Evolutionary conservation across 2,329 filamentous ascomycete genomes (phyloP).

Genomic region (Alternaria panax): DNA sequence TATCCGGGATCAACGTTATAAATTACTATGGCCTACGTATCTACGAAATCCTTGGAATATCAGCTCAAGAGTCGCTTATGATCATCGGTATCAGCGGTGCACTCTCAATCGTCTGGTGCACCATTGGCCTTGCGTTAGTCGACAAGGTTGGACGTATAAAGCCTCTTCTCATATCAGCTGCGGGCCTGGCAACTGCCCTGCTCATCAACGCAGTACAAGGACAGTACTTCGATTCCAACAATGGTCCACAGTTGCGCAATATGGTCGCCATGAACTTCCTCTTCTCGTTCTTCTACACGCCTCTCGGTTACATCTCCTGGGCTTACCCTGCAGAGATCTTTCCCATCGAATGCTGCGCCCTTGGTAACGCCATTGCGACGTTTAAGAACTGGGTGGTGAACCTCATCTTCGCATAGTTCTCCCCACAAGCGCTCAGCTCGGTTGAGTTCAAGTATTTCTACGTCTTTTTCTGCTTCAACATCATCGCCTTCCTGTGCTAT

Average conservation of each 20-base stretch:
- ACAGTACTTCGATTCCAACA: slow-evolving; percentile 42
- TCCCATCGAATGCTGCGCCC: slow-evolving; percentile 53
- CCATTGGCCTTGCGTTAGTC: slow-evolving; percentile 53
- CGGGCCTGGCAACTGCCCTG: slow-evolving; percentile 50
- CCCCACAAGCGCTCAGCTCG: slow-evolving; percentile 50
- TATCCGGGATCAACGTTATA: slow-evolving; percentile 58
- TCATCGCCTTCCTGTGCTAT: slow-evolving; percentile 43
- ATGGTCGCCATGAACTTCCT: slow-evolving; percentile 59
- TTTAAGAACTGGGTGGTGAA: slow-evolving; percentile 57
- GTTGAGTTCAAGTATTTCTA: slow-evolving; percentile 59
- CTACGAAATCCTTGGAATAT: slow-evolving; percentile 56
- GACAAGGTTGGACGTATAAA: slow-evolving; percentile 59
- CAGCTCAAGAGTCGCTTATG: slow-evolving; percentile 56
- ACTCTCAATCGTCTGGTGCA: slow-evolving; percentile 59
- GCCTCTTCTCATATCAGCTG: slow-evolving; percentile 55
- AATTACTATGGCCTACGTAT: slow-evolving; percentile 49
- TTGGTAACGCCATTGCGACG: slow-evolving; percentile 55
- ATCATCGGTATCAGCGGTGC: slow-evolving; percentile 62
- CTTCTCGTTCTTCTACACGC: slow-evolving; percentile 56
- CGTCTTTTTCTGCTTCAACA: slow-evolving; percentile 54
- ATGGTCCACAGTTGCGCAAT: slow-evolving; percentile 49
- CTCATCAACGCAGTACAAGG: slow-evolving; percentile 52
- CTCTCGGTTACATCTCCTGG: slow-evolving; percentile 57
- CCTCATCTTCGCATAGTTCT: slow-evolving; percentile 60
- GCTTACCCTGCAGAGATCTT: slow-evolving; percentile 58